phyloP scores from a whole-genome alignment of 2,329 filamentous ascomycete genomes.

The Thermoascus crustaceus region DNA sequence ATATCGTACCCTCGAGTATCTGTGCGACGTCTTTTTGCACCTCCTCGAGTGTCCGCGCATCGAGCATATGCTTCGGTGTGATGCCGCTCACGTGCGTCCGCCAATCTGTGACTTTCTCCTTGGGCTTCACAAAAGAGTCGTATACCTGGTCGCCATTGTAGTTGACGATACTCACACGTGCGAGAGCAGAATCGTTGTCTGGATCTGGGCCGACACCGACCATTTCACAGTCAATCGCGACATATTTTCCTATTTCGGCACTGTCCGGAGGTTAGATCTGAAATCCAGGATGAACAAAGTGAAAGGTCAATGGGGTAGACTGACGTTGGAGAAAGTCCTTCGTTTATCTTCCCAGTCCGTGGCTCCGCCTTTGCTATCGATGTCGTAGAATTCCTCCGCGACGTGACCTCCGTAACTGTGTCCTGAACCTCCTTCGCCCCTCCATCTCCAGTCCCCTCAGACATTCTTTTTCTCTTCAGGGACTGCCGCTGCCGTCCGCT shows the following conservation, averaged over 20 bases:
- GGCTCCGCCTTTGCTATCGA: constrained; percentile 40
- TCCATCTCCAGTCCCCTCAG: constrained; percentile 13
- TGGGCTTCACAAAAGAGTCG: constrained; percentile 80
- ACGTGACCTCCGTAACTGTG: constrained; percentile 54
- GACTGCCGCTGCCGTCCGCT: constrained; percentile 12
- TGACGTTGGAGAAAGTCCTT: constrained; percentile 47
- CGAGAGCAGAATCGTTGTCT: constrained; percentile 65
- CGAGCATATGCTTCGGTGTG: constrained; percentile 60
- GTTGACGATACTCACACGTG: constrained; percentile 83
- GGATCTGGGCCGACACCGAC: constrained; percentile 65
- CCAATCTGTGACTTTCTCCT: constrained; percentile 78
- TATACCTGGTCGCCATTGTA: constrained; percentile 90
- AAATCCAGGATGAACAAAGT: not conserved
- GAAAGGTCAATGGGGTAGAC: constrained; percentile 15
- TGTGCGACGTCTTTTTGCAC: constrained; percentile 66
- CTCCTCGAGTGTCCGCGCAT: constrained; percentile 62
- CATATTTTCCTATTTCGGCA: constrained; percentile 74
- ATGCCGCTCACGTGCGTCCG: constrained; percentile 81
- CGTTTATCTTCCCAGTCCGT: constrained; percentile 51
- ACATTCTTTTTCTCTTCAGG: constrained; percentile 26
- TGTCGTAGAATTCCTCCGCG: constrained; percentile 54
- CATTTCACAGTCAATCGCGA: constrained; percentile 97
- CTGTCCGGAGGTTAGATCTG: constrained; percentile 31
- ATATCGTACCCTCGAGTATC: constrained; percentile 60
- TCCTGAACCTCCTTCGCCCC: constrained; percentile 48